Evolutionary conservation across 345 rosid species (phyloP).

Genomic region (Eucalyptus caleyi): DNA sequence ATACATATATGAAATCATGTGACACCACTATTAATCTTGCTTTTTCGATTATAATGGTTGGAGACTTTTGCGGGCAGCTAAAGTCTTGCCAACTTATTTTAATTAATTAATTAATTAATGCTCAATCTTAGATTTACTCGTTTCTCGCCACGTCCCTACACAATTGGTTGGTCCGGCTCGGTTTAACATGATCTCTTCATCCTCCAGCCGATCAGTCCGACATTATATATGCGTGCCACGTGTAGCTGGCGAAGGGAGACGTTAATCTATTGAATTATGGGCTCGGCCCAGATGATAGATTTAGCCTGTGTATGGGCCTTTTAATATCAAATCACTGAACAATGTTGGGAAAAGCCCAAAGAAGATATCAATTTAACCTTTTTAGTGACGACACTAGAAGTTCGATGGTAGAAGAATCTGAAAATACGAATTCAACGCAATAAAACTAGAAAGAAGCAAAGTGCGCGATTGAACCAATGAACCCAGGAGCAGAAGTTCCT

Average conservation of each 20-base stretch:
- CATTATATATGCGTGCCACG: not conserved
- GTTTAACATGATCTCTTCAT: not conserved
- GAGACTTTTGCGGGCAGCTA: not conserved
- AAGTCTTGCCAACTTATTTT: not conserved
- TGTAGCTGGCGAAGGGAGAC: not conserved
- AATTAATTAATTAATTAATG: not conserved
- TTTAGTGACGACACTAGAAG: not conserved
- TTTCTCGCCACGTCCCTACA: not conserved
- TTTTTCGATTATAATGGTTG: not conserved
- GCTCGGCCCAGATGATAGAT: not conserved
- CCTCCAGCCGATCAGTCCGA: not conserved
- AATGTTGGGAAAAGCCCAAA: not conserved
- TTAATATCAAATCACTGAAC: not conserved
- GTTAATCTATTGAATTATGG: not conserved
- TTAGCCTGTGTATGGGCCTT: not conserved
- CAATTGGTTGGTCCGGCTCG: not conserved
- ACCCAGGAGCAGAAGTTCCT: not conserved
- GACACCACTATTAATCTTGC: not conserved
- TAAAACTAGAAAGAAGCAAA: not conserved
- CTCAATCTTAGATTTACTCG: not conserved
- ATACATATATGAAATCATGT: not conserved
- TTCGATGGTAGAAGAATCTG: not conserved
- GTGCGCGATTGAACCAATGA: not conserved
- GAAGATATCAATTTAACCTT: not conserved
- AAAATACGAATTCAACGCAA: not conserved